Conservation (phyloP, 164 flowering plant genomes). For the Chimonanthus praecox region DNA sequence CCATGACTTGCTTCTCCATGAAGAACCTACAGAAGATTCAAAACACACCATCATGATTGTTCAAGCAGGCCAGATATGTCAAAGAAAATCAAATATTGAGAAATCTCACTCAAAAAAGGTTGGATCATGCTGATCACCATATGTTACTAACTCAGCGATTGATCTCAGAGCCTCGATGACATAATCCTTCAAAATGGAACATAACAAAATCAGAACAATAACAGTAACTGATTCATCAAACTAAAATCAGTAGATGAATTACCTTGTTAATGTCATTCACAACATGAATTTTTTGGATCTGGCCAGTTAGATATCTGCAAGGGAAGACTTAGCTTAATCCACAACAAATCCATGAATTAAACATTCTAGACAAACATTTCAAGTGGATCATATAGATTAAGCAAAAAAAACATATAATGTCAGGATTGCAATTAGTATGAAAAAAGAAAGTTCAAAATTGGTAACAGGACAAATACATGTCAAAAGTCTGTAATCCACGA, state of each 20-base stretch:
- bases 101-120: slow-evolving; percentile 82
- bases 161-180: slow-evolving; percentile 93
- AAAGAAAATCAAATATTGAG: slow-evolving; percentile 2
- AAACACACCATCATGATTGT: not conserved
- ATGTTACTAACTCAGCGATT: slow-evolving; percentile 89
- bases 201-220: not conserved
- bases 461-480: not conserved
- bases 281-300: slow-evolving; percentile 65
- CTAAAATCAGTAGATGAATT: not conserved
- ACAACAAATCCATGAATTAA: not conserved
- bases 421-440: not conserved
- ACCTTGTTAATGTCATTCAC: slow-evolving; percentile 96
- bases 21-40: slow-evolving; percentile 52
- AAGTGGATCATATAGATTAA: not conserved
- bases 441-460: not conserved
- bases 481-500: not conserved
- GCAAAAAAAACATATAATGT: no score
- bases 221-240: not conserved
- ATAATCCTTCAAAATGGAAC: slow-evolving; percentile 53
- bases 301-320: slow-evolving; percentile 76
- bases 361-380: not conserved
- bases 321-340: slow-evolving; percentile 1
- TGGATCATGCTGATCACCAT: slow-evolving; percentile 95
- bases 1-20: slow-evolving; percentile 99
- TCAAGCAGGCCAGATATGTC: not conserved